Evolutionary conservation across 495 filamentous ascomycete species (phyloP).

Genomic region (Annulohypoxylon bovei): DNA sequence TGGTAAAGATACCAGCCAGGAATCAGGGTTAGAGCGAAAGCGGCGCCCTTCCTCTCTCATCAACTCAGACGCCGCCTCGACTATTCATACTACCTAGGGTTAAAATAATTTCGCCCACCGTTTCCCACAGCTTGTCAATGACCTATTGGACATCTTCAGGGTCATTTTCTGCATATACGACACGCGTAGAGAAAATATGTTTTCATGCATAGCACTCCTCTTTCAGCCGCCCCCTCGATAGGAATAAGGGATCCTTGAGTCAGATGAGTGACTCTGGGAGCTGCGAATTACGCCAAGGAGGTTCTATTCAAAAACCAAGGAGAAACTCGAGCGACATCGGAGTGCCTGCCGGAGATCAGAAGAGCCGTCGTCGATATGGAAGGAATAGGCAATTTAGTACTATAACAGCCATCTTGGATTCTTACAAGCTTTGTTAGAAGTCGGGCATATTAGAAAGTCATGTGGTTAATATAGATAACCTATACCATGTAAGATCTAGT

Average conservation of each 20-base stretch:
- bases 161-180: slow-evolving; percentile 42
- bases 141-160: slow-evolving; percentile 39
- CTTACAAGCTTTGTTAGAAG: neutral
- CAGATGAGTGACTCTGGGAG: neutral
- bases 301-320: neutral
- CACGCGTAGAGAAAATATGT: slow-evolving; percentile 46
- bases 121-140: neutral
- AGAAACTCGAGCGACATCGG: slow-evolving; percentile 11
- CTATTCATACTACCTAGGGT: slow-evolving; percentile 44
- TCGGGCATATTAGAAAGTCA: neutral
- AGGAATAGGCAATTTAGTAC: neutral
- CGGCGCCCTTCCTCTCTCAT: slow-evolving; percentile 49
- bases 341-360: neutral
- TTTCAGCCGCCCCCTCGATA: slow-evolving; percentile 46
- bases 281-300: neutral
- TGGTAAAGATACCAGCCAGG: neutral
- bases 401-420: neutral
- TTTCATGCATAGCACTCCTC: slow-evolving; percentile 50
- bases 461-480: neutral
- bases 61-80: slow-evolving; percentile 41
- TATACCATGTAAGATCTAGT: neutral
- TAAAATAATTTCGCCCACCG: neutral
- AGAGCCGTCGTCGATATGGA: slow-evolving; percentile 7
- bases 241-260: neutral
- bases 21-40: neutral